phyloP scores from a whole-genome alignment of 2,329 filamentous ascomycete genomes.

The Fusarium gaditjirri region DNA sequence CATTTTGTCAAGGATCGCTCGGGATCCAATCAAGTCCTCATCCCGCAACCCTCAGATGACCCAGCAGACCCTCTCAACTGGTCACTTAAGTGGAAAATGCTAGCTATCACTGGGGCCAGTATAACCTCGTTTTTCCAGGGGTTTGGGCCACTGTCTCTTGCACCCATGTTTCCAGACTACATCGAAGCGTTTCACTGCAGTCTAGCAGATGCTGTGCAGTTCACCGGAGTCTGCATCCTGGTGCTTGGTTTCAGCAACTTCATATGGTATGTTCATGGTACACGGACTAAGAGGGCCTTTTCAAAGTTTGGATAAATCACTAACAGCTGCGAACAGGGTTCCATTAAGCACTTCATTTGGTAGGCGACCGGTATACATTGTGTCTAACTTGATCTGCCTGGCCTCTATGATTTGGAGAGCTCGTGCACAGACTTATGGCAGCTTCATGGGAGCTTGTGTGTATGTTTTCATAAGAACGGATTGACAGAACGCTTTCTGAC shows the following conservation, averaged over 20 bases:
- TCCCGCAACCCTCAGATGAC: neutral
- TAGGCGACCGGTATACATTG: neutral
- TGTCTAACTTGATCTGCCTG: neutral
- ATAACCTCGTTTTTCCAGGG: neutral
- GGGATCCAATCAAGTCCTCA: neutral
- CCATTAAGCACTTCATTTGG: neutral
- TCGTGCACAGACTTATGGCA: neutral
- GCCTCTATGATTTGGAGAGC: slow-evolving; percentile 1
- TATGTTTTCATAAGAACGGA: neutral
- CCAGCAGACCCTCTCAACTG: neutral
- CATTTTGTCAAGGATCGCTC: slow-evolving; percentile 1
- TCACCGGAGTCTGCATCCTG: neutral
- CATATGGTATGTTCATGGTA: neutral
- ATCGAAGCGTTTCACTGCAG: neutral
- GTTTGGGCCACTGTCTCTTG: neutral
- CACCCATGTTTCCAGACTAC: neutral
- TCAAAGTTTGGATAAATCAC: neutral
- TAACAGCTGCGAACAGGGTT: neutral
- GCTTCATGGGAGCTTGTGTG: slow-evolving; percentile 1
- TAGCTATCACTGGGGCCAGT: neutral
- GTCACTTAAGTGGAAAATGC: neutral
- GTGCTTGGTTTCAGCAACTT: neutral
- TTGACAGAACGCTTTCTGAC: neutral
- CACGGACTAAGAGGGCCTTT: rapidly evolving
- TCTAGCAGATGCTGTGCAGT: neutral